A percentile compares a stretch with the other conserved stretches of the same genome.
phyloP scores from a whole-genome alignment of 805 yeast species.

The Monosporozyma siamensis region DNA sequence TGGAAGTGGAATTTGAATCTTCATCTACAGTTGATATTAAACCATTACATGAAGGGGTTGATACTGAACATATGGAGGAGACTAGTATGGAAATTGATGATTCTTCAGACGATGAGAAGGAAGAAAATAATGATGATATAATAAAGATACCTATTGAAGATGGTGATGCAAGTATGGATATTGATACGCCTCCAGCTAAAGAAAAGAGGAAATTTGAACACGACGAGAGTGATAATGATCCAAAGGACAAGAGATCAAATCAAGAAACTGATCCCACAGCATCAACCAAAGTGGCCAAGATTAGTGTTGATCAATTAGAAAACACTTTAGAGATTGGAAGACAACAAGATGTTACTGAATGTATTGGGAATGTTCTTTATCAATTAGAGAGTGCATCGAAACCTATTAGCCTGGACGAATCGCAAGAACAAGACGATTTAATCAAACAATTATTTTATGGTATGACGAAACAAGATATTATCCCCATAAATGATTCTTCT shows the following conservation, averaged over 20 bases:
- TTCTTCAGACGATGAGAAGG: background rate
- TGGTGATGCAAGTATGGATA: background rate
- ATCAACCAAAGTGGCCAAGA: constrained; percentile 27
- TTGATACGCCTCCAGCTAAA: background rate
- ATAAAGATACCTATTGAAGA: background rate
- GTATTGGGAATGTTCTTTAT: constrained; percentile 85
- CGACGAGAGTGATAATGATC: background rate
- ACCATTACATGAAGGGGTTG: background rate
- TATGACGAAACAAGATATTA: constrained; percentile 66
- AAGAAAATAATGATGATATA: background rate
- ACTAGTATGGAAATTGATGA: constrained; percentile 3
- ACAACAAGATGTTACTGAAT: constrained; percentile 97
- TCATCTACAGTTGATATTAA: background rate
- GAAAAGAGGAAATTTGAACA: background rate
- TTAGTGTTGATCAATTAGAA: constrained; percentile 54
- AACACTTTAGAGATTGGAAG: constrained; percentile 73
- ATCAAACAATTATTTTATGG: constrained; percentile 80
- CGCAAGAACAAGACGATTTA: constrained; percentile 76
- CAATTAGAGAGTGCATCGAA: constrained; percentile 83
- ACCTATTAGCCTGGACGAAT: constrained; percentile 50
- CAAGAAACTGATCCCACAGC: constrained; percentile 4
- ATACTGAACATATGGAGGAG: background rate
- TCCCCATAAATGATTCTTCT: constrained; percentile 34
- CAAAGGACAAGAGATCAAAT: background rate
- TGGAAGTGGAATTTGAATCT: constrained; percentile 50